phyloP scores from a whole-genome alignment of 352 stramenopile species.

The Elongisporangium senticosum region DNA sequence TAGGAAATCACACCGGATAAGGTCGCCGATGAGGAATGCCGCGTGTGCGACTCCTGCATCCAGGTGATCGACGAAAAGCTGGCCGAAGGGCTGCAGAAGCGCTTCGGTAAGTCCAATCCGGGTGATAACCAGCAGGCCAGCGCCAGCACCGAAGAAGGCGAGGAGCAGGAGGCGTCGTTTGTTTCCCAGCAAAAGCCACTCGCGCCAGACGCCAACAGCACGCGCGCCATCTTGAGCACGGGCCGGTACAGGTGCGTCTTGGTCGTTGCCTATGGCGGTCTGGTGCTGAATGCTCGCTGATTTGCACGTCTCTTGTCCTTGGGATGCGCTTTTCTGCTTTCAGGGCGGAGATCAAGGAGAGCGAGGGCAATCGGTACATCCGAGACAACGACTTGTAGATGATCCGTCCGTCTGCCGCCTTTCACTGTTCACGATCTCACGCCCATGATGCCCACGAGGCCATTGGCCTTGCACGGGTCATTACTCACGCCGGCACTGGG shows the following conservation, averaged over 20 bases:
- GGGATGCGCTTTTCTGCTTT: not conserved
- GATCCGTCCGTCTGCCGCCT: too few relatives aligned
- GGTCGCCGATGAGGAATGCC: conserved; percentile 58
- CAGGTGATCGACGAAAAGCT: conserved; percentile 82
- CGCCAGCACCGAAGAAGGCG: not conserved
- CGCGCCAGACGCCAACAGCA: conserved; percentile 42
- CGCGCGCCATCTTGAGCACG: conserved; percentile 68
- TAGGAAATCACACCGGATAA: conserved; percentile 62
- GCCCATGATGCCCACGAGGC: not conserved
- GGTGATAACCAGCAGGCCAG: conserved; percentile 35
- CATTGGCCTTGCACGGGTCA: not conserved
- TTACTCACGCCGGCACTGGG: not conserved
- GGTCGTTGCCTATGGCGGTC: not conserved
- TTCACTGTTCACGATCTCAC: not conserved
- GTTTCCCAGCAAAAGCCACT: conserved; percentile 15
- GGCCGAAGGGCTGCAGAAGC: conserved; percentile 61
- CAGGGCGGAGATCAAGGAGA: conserved; percentile 87
- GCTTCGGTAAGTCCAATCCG: conserved; percentile 47
- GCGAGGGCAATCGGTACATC: conserved; percentile 86
- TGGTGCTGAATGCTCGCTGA: not conserved
- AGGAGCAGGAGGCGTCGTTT: not conserved
- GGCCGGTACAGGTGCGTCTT: conserved; percentile 71
- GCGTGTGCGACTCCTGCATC: conserved; percentile 81
- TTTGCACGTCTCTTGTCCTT: not conserved
- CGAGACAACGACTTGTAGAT: conserved; percentile 73